These are phyloP conservation scores for Mucor lusitanicus DNA, from an alignment of 371 early-diverging fungal genomes.

Conservation along the genomic window DNA sequence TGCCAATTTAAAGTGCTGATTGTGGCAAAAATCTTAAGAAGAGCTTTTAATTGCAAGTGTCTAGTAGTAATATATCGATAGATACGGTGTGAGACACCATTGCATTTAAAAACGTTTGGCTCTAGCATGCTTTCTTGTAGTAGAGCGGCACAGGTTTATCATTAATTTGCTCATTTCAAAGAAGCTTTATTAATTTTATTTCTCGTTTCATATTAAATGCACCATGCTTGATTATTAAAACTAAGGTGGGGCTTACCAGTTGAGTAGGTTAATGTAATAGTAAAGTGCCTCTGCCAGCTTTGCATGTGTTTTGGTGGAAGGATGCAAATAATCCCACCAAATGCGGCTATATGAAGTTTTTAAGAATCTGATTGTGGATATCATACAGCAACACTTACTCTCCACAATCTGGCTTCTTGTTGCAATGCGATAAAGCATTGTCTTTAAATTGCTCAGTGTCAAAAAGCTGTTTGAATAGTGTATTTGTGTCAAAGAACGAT, in stretches of 20 bases:
- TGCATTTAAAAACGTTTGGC: too few species aligned
- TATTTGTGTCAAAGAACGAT: slow-evolving; percentile 6
- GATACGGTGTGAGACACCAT: too few species aligned
- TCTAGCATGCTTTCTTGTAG: too few species aligned
- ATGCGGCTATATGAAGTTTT: slow-evolving; percentile 2
- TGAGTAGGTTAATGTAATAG: background rate
- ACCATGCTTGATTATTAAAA: too few species aligned
- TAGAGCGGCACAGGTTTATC: too few species aligned
- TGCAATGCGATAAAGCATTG: background rate
- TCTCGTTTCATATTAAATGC: too few species aligned
- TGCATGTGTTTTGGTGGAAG: slow-evolving; percentile 11
- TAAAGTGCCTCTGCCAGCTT: slow-evolving; percentile 8
- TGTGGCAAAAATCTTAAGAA: too few species aligned
- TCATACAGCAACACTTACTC: slow-evolving; percentile 4
- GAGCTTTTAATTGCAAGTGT: too few species aligned
- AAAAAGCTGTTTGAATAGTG: background rate
- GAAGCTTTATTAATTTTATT: too few species aligned
- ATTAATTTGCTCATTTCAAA: too few species aligned
- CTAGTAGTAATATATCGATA: too few species aligned
- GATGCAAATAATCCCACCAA: slow-evolving; percentile 24
- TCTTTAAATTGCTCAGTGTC: background rate
- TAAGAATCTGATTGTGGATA: background rate
- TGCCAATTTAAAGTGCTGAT: too few species aligned
- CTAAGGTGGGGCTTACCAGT: background rate
- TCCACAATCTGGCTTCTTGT: background rate